Percentiles rank a stretch among this genome's conserved stretches.
These are phyloP conservation scores for Maudiozyma turicensis DNA, from an alignment of 805 yeast genomes.

Conservation along the genomic window DNA sequence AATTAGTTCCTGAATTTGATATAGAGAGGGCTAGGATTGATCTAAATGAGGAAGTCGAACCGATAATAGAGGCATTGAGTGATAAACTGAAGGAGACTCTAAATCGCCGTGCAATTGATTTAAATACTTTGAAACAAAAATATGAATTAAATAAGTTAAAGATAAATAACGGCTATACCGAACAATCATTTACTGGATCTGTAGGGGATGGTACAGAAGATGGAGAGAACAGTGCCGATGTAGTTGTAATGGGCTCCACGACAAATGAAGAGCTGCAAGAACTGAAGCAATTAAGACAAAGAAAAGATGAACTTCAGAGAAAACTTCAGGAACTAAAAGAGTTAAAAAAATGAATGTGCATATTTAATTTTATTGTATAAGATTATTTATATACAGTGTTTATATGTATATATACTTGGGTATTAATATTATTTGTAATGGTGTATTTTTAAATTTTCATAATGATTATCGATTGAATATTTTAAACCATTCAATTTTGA, in stretches of 20 bases:
- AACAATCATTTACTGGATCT: not conserved
- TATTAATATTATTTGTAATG: not conserved
- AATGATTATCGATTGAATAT: slow-evolving; percentile 4
- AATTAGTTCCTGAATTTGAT: slow-evolving; percentile 27
- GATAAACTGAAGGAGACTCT: slow-evolving; percentile 22
- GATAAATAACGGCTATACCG: slow-evolving; percentile 12
- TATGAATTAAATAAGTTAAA: slow-evolving; percentile 22
- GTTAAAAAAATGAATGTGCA: not conserved
- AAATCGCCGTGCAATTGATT: slow-evolving; percentile 20
- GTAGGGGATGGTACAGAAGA: slow-evolving; percentile 5
- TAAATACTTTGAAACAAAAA: slow-evolving; percentile 22
- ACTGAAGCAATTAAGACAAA: slow-evolving; percentile 18
- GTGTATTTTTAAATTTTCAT: slow-evolving; percentile 1
- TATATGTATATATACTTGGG: too few relatives aligned
- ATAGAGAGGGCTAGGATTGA: slow-evolving; percentile 27
- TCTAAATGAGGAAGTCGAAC: slow-evolving; percentile 26
- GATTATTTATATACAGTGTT: not conserved
- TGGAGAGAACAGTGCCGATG: slow-evolving; percentile 14
- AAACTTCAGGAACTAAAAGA: slow-evolving; percentile 5
- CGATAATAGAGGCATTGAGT: slow-evolving; percentile 19
- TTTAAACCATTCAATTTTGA: slow-evolving; percentile 58
- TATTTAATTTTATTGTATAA: not conserved
- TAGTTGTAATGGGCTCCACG: slow-evolving; percentile 26
- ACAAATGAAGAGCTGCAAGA: slow-evolving; percentile 26
- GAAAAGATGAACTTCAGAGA: slow-evolving; percentile 13